Conservation (phyloP, 345 rosid species). For the Rhizophora mangle region DNA sequence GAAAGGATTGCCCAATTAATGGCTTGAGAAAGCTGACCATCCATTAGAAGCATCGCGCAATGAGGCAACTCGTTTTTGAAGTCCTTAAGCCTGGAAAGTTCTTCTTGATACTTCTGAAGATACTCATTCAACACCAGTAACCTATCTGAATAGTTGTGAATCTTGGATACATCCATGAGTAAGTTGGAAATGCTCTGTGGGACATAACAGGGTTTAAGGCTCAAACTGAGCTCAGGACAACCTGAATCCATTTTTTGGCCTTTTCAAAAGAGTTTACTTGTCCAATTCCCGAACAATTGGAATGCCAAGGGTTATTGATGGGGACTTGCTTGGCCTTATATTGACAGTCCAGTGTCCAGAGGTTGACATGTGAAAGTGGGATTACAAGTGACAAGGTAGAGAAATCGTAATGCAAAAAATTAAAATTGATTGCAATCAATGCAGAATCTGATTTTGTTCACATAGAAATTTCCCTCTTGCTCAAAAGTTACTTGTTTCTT, state of each 20-base stretch:
- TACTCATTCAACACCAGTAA: slow-evolving; percentile 16
- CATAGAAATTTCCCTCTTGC: too few species aligned
- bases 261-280: not conserved
- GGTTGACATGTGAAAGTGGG: too few species aligned
- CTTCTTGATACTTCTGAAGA: slow-evolving; percentile 20
- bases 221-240: slow-evolving; percentile 13
- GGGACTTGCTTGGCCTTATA: too few species aligned
- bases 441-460: not conserved
- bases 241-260: slow-evolving; percentile 1
- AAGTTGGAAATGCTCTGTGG: slow-evolving; percentile 9
- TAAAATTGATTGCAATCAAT: not conserved
- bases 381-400: too few species aligned
- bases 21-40: slow-evolving; percentile 12
- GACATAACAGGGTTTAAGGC: slow-evolving; percentile 17
- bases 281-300: not conserved
- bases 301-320: too few species aligned
- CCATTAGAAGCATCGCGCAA: slow-evolving; percentile 18
- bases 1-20: too few species aligned
- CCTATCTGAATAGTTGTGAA: slow-evolving; percentile 1
- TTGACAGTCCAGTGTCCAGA: too few species aligned
- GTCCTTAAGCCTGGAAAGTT: slow-evolving; percentile 9
- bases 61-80: slow-evolving; percentile 17
- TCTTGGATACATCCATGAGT: slow-evolving; percentile 17
- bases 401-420: not conserved
- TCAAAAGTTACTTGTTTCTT: too few species aligned